A percentile compares a stretch with the other conserved stretches of the same genome.
phyloP scores from a whole-genome alignment of 805 yeast genomes.

The Komagataella pastoris region DNA sequence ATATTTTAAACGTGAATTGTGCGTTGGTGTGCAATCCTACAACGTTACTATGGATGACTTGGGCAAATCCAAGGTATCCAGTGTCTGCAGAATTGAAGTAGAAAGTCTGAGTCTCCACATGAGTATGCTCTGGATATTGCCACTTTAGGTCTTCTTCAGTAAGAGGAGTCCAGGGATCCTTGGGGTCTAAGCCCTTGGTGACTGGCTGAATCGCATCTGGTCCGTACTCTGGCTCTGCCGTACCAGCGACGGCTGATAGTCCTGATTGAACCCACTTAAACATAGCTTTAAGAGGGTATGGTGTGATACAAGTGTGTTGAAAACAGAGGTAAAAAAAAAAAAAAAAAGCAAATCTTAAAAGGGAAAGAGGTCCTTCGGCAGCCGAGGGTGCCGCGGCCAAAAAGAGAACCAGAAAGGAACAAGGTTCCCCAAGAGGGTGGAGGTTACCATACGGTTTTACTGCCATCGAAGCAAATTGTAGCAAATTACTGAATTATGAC shows the following conservation, averaged over 20 bases:
- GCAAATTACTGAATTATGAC: background rate
- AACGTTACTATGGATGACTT: slow-evolving; percentile 85
- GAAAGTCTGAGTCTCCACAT: slow-evolving; percentile 92
- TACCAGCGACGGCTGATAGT: slow-evolving; percentile 88
- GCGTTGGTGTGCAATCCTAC: slow-evolving; percentile 84
- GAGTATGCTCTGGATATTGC: slow-evolving; percentile 64
- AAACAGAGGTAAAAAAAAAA: background rate
- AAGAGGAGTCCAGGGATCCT: slow-evolving; percentile 47
- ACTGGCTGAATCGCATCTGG: slow-evolving; percentile 85
- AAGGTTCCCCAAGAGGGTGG: background rate
- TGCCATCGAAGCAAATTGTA: too few relatives aligned
- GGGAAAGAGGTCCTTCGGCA: background rate
- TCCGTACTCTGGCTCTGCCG: slow-evolving; percentile 97
- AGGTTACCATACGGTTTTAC: too few relatives aligned
- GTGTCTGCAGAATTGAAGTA: slow-evolving; percentile 56
- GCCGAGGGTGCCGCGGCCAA: background rate
- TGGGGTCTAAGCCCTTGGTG: slow-evolving; percentile 27
- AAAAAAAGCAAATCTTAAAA: background rate
- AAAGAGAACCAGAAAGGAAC: background rate
- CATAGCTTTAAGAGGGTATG: slow-evolving; percentile 4
- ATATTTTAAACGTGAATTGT: slow-evolving; percentile 84
- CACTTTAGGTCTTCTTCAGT: slow-evolving; percentile 61
- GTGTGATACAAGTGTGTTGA: background rate
- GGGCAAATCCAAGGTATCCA: slow-evolving; percentile 78
- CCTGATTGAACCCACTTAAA: slow-evolving; percentile 63